Evolutionary conservation across 140 eudicot genomes (phyloP).

Genomic region (Cichorium intybus): DNA sequence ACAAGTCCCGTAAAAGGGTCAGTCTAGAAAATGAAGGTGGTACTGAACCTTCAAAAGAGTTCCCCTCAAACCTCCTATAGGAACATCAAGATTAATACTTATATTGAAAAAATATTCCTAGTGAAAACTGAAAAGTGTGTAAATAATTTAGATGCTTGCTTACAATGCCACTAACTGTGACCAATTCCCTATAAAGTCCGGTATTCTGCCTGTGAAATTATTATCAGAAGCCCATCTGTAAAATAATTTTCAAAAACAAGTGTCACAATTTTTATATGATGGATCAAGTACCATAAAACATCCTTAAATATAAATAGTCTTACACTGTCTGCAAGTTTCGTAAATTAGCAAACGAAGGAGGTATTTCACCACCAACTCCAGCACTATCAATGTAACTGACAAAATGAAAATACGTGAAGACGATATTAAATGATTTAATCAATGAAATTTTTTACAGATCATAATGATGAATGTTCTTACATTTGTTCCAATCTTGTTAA

Average conservation of each 20-base stretch:
- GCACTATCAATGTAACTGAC: conserved; percentile 54
- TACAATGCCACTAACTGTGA: conserved; percentile 43
- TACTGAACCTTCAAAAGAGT: conserved; percentile 70
- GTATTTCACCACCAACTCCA: conserved; percentile 62
- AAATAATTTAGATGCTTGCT: conserved; percentile 18
- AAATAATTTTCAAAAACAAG: neutral
- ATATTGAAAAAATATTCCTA: neutral
- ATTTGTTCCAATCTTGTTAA: conserved; percentile 35
- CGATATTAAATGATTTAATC: neutral
- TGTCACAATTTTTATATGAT: neutral
- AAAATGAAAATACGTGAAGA: conserved; percentile 10
- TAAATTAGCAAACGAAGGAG: conserved; percentile 49
- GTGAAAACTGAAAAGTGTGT: neutral
- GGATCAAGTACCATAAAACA: conserved; percentile 10
- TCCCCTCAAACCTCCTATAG: conserved; percentile 74
- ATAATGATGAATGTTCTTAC: conserved; percentile 33
- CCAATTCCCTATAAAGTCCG: conserved; percentile 67
- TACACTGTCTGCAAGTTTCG: conserved; percentile 43
- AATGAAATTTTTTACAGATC: neutral
- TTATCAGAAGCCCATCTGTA: conserved; percentile 73
- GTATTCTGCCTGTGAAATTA: conserved; percentile 54
- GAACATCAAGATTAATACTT: conserved; percentile 7
- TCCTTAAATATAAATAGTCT: conserved; percentile 21
- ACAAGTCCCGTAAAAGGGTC: conserved; percentile 50
- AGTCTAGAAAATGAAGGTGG: conserved; percentile 61